Evolutionary conservation across 352 stramenopile species (phyloP).

Genomic region (Phytopythium vexans): DNA sequence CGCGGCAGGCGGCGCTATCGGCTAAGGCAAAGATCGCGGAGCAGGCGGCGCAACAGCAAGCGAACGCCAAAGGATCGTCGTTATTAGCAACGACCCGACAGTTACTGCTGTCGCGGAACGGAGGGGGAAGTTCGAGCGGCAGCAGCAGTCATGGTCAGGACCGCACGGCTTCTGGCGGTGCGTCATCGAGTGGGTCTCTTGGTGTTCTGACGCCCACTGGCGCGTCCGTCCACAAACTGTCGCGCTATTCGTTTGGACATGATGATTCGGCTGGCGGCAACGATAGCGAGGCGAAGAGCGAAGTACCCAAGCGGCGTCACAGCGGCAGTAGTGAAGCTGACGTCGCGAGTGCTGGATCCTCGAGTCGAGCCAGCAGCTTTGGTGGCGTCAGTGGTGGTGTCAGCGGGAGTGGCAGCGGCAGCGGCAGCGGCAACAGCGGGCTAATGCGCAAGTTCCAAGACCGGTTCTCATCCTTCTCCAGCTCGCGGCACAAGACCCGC

Average conservation of each 20-base stretch:
- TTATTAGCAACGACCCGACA: conserved; percentile 74
- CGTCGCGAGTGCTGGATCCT: not conserved
- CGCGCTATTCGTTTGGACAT: conserved; percentile 34
- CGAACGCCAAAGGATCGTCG: conserved; percentile 47
- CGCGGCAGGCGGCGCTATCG: conserved; percentile 70
- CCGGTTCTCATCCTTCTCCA: conserved; percentile 59
- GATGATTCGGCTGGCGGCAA: conserved; percentile 30
- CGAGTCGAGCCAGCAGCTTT: conserved; percentile 6
- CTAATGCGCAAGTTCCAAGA: conserved; percentile 84
- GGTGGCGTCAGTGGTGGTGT: conserved; percentile 14
- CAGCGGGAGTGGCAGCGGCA: conserved; percentile 11
- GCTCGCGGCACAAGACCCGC: conserved; percentile 39
- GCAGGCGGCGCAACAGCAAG: conserved; percentile 69
- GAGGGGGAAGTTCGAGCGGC: conserved; percentile 11
- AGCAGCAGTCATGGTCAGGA: conserved; percentile 28
- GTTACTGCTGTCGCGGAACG: conserved; percentile 37
- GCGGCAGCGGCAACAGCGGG: conserved; percentile 29
- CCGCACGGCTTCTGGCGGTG: conserved; percentile 18
- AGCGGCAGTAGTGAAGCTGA: conserved; percentile 51
- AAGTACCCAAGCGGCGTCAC: conserved; percentile 20
- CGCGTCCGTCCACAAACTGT: conserved; percentile 50
- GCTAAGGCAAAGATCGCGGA: conserved; percentile 82
- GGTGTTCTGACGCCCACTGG: conserved; percentile 50
- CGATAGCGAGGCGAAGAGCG: conserved; percentile 32
- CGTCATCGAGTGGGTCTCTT: conserved; percentile 12